These are phyloP conservation scores for Juglanconis sp. DNA, from an alignment of 2,329 filamentous ascomycete species.

Conservation along the genomic window DNA sequence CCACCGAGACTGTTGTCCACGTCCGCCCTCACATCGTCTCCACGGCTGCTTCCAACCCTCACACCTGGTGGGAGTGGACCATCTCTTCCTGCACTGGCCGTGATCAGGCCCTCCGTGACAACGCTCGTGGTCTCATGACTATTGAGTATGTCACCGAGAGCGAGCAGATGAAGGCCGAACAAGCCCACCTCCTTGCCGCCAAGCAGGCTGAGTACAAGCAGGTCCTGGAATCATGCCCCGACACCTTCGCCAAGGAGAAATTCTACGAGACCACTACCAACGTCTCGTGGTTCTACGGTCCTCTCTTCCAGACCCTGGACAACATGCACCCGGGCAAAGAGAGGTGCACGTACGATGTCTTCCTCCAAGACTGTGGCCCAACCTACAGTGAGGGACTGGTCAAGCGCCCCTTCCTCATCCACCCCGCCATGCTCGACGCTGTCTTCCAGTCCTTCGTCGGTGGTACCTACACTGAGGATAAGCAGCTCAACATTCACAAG, in stretches of 20 bases:
- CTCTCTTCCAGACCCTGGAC: slow-evolving; percentile 46
- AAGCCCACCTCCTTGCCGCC: slow-evolving; percentile 5
- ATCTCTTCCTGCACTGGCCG: slow-evolving; percentile 12
- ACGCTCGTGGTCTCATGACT: slow-evolving; percentile 13
- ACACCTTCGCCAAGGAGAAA: slow-evolving; percentile 12
- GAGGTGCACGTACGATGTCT: slow-evolving; percentile 35
- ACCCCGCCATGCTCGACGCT: slow-evolving; percentile 54
- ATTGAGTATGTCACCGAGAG: slow-evolving; percentile 14
- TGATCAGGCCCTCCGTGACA: slow-evolving; percentile 14
- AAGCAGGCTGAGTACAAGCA: slow-evolving; percentile 11
- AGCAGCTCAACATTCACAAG: slow-evolving; percentile 12
- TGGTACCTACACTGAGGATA: slow-evolving; percentile 10
- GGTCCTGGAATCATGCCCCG: slow-evolving; percentile 11
- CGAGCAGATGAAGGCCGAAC: slow-evolving; percentile 12
- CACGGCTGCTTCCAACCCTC: slow-evolving; percentile 4
- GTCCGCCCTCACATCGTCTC: slow-evolving; percentile 13
- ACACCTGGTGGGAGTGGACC: slow-evolving; percentile 16
- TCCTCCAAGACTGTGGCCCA: slow-evolving; percentile 46
- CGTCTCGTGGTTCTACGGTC: slow-evolving; percentile 36
- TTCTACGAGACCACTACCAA: slow-evolving; percentile 14
- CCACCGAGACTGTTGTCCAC: slow-evolving; percentile 11
- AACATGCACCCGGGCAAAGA: slow-evolving; percentile 31
- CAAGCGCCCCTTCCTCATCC: slow-evolving; percentile 52
- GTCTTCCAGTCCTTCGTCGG: slow-evolving; percentile 43
- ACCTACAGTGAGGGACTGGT: slow-evolving; percentile 49